Conservation (phyloP, 2,329 filamentous ascomycete genomes). For the Verticillium nubilum region DNA sequence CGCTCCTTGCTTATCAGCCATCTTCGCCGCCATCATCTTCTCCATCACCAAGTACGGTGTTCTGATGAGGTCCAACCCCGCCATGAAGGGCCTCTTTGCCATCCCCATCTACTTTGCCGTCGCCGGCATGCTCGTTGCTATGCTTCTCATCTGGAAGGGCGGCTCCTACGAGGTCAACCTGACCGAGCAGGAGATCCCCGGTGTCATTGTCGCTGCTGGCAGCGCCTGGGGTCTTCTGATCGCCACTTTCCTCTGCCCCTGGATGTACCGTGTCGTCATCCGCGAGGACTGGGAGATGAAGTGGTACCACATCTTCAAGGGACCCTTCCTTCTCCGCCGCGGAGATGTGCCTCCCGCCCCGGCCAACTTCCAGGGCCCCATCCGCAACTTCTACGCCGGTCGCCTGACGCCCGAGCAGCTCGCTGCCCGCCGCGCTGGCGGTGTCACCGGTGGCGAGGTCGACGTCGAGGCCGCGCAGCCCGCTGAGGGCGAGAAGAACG, state of each 20-base stretch:
- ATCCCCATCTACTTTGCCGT: conserved; percentile 4
- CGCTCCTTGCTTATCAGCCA: conserved; percentile 48
- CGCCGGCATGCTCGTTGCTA: conserved; percentile 38
- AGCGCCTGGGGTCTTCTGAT: conserved; percentile 43
- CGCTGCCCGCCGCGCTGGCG: conserved; percentile 21
- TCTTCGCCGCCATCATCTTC: conserved; percentile 51
- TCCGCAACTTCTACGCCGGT: conserved; percentile 52
- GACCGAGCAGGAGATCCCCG: conserved; percentile 40
- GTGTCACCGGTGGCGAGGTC: not conserved
- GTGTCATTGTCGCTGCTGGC: conserved; percentile 49
- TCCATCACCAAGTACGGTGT: conserved; percentile 51
- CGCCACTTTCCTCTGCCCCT: conserved; percentile 51
- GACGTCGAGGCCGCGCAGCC: not conserved
- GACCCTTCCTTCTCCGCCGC: conserved; percentile 45
- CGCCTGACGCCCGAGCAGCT: conserved; percentile 50
- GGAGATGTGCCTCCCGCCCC: conserved; percentile 34
- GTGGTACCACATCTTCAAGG: conserved; percentile 46
- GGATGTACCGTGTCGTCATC: conserved; percentile 52
- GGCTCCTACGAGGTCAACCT: conserved; percentile 40
- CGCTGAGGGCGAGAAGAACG: not conserved
- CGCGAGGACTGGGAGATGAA: conserved; percentile 56
- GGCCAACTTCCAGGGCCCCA: conserved; percentile 29
- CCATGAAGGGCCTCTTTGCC: conserved; percentile 42
- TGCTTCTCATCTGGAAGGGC: conserved; percentile 57
- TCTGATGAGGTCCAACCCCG: conserved; percentile 46